phyloP scores from a whole-genome alignment of 306 rosid species.

The Begonia fuchsioides region DNA sequence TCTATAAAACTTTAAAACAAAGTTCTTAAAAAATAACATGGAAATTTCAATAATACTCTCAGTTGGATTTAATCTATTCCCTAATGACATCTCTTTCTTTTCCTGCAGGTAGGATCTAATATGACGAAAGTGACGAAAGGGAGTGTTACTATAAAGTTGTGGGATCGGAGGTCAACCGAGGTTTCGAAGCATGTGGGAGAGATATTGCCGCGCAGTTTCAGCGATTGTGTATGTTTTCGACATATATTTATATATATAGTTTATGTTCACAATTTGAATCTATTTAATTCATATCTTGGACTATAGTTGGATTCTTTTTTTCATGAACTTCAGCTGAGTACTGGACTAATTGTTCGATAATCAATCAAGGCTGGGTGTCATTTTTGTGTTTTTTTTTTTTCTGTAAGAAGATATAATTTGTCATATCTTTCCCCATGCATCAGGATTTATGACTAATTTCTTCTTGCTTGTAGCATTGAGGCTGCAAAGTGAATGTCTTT shows the following conservation, averaged over 20 bases:
- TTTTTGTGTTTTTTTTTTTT: too few species aligned
- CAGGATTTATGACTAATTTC: too few species aligned
- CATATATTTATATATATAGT: background rate
- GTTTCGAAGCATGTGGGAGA: slow-evolving; percentile 56
- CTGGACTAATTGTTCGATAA: too few species aligned
- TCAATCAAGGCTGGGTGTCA: too few species aligned
- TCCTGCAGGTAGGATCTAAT: slow-evolving; percentile 50
- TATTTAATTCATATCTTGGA: background rate
- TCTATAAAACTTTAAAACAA: background rate
- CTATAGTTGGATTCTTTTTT: too few species aligned
- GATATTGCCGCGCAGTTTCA: slow-evolving; percentile 55
- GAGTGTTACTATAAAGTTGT: slow-evolving; percentile 39
- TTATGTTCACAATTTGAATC: background rate
- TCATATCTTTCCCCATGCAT: too few species aligned
- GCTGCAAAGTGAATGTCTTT: too few species aligned
- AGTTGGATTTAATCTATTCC: background rate
- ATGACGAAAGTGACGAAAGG: slow-evolving; percentile 53
- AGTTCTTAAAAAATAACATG: too few species aligned
- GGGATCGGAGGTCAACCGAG: slow-evolving; percentile 59
- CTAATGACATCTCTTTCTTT: background rate
- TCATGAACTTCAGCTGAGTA: too few species aligned
- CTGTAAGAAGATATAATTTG: too few species aligned
- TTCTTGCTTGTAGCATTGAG: too few species aligned
- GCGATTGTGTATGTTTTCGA: slow-evolving; percentile 34
- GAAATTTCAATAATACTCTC: too few species aligned